phyloP scores from a whole-genome alignment of 495 filamentous ascomycete species.

The Saxispiralis lemnorum region DNA sequence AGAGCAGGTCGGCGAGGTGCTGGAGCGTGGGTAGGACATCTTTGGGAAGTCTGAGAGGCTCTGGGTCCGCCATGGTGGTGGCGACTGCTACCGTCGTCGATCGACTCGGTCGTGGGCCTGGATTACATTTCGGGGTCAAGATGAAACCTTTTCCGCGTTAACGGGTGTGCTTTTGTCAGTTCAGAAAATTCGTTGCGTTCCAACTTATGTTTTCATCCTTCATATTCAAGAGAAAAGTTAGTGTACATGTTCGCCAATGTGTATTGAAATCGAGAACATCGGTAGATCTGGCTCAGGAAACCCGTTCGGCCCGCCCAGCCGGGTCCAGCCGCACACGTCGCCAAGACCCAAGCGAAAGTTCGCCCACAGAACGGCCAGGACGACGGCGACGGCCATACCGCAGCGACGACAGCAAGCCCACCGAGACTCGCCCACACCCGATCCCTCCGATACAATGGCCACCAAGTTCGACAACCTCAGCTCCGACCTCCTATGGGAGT shows the following conservation, averaged over 20 bases:
- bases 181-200: too few relatives aligned
- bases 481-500: slow-evolving; percentile 77
- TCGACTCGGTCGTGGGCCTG: too few relatives aligned
- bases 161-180: too few relatives aligned
- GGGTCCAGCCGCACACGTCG: not conserved
- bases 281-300: too few relatives aligned
- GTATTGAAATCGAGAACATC: too few relatives aligned
- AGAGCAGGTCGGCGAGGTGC: slow-evolving; percentile 11
- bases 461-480: slow-evolving; percentile 40
- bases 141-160: too few relatives aligned
- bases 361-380: not conserved
- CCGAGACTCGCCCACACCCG: not conserved
- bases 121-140: too few relatives aligned
- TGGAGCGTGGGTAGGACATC: not conserved
- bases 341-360: slow-evolving; percentile 1
- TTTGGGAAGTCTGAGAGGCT: not conserved
- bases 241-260: too few relatives aligned
- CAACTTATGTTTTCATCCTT: too few relatives aligned
- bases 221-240: too few relatives aligned
- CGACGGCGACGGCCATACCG: not conserved
- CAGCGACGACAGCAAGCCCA: not conserved
- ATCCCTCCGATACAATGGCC: slow-evolving; percentile 26
- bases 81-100: too few relatives aligned
- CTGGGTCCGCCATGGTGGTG: not conserved
- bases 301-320: too few relatives aligned